These are phyloP conservation scores for Candida endomychidarum DNA, from an alignment of 805 yeast species.

Conservation along the genomic window DNA sequence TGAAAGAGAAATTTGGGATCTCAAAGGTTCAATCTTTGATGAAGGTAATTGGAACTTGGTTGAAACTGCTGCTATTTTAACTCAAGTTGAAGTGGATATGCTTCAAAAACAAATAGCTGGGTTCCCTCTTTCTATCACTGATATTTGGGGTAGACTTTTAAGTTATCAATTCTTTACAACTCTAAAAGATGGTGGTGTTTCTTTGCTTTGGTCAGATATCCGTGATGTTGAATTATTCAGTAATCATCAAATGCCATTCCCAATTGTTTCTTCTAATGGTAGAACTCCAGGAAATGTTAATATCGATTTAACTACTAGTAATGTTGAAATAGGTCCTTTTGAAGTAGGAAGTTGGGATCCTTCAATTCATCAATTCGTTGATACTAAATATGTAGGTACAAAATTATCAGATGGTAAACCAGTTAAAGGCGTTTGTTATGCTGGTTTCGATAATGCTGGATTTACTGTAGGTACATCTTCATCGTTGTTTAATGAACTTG, in stretches of 20 bases:
- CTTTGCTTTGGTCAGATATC: conserved; percentile 31
- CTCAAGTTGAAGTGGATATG: conserved; percentile 27
- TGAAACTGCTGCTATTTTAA: conserved; percentile 56
- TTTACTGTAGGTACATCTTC: conserved; percentile 82
- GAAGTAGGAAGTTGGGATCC: conserved; percentile 88
- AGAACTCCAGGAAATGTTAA: conserved; percentile 33
- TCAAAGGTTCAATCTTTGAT: conserved; percentile 69
- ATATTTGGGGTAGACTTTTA: conserved; percentile 44
- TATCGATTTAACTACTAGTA: conserved; percentile 34
- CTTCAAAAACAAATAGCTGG: conserved; percentile 35
- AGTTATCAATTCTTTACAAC: conserved; percentile 38
- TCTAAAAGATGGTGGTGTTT: conserved; percentile 28
- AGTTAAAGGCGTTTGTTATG: conserved; percentile 47
- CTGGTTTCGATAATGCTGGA: conserved; percentile 79
- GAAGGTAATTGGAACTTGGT: conserved; percentile 56
- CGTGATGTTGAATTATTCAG: conserved; percentile 24
- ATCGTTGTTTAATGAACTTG: conserved; percentile 67
- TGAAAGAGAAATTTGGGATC: conserved; percentile 34
- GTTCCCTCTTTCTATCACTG: conserved; percentile 36
- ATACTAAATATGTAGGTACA: conserved; percentile 70
- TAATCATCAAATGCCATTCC: conserved; percentile 38
- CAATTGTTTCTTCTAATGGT: conserved; percentile 37
- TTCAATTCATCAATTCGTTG: conserved; percentile 60
- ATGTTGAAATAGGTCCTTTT: conserved; percentile 38
- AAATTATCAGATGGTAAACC: conserved; percentile 57